phyloP scores from a whole-genome alignment of 129 eudicot species.

The Flaveria linearis region DNA sequence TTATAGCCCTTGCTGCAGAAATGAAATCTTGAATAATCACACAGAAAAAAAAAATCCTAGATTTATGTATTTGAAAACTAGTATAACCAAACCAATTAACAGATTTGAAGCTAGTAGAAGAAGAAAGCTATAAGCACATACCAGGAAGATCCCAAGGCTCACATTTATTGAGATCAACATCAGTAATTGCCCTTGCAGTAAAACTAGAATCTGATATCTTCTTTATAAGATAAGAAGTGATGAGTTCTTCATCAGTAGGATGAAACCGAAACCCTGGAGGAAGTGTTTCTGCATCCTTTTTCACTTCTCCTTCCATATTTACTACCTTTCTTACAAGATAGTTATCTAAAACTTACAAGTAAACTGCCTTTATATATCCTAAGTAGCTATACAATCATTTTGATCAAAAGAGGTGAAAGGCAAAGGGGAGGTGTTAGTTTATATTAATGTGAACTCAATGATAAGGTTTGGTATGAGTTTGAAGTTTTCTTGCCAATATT shows the following conservation, averaged over 20 bases:
- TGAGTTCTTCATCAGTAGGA: slow-evolving; percentile 53
- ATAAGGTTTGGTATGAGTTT: slow-evolving; percentile 37
- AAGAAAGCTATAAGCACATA: slow-evolving; percentile 10
- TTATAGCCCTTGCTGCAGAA: neutral
- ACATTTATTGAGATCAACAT: slow-evolving; percentile 53
- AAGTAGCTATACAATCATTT: slow-evolving; percentile 12
- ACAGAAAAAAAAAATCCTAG: slow-evolving; percentile 33
- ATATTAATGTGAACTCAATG: slow-evolving; percentile 22
- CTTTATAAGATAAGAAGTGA: slow-evolving; percentile 46
- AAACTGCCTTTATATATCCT: slow-evolving; percentile 6
- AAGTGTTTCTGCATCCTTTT: slow-evolving; percentile 43
- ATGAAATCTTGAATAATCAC: neutral
- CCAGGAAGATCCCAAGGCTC: slow-evolving; percentile 67
- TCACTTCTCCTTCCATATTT: slow-evolving; percentile 44
- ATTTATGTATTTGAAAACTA: neutral
- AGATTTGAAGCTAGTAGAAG: neutral
- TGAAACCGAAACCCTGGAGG: slow-evolving; percentile 60
- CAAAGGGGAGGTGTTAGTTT: slow-evolving; percentile 28
- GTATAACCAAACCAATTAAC: neutral
- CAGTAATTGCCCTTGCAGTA: slow-evolving; percentile 50
- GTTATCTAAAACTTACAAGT: slow-evolving; percentile 22
- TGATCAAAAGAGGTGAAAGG: slow-evolving; percentile 38
- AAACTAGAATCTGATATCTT: slow-evolving; percentile 50
- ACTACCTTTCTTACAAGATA: slow-evolving; percentile 12
- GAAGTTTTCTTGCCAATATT: slow-evolving; percentile 32